Conservation (phyloP, 345 rosid genomes). For the Bretschneidera sinensis region DNA sequence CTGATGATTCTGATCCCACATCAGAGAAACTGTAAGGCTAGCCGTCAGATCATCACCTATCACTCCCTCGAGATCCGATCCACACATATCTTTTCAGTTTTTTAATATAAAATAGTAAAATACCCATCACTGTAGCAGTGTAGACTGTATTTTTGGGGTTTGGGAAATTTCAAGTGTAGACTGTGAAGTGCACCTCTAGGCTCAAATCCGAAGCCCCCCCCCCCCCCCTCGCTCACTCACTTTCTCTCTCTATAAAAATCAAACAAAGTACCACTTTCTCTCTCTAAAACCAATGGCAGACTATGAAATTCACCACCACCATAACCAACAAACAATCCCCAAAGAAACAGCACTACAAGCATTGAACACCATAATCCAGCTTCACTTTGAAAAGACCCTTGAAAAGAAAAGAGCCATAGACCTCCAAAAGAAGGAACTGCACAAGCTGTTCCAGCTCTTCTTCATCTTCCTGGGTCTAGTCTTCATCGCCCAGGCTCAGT, state of each 20-base stretch:
- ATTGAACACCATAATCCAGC: constrained; percentile 88
- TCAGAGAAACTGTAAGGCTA: too few relatives aligned
- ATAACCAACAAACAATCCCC: constrained; percentile 49
- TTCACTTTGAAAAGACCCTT: constrained; percentile 93
- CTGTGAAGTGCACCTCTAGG: too few relatives aligned
- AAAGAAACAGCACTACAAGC: constrained; percentile 91
- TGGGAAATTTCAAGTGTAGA: too few relatives aligned
- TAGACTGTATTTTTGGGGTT: too few relatives aligned
- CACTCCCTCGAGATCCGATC: constrained; percentile 26
- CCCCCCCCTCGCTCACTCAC: too few relatives aligned
- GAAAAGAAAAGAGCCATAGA: constrained; percentile 93
- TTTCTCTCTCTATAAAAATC: background rate
- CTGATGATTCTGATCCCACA: too few relatives aligned
- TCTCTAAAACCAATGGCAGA: constrained; percentile 61
- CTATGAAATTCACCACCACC: constrained; percentile 45
- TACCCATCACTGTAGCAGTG: too few relatives aligned
- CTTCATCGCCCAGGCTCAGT: constrained; percentile 52
- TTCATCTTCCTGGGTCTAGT: constrained; percentile 72
- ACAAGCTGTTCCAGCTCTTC: constrained; percentile 85
- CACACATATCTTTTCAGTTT: background rate
- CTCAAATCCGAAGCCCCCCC: too few relatives aligned
- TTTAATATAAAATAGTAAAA: too few relatives aligned
- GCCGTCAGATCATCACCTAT: too few relatives aligned
- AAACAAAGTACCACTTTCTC: background rate
- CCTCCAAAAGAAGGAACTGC: constrained; percentile 92